Conservation (phyloP, 345 rosid species). For the Camelina sativa region DNA sequence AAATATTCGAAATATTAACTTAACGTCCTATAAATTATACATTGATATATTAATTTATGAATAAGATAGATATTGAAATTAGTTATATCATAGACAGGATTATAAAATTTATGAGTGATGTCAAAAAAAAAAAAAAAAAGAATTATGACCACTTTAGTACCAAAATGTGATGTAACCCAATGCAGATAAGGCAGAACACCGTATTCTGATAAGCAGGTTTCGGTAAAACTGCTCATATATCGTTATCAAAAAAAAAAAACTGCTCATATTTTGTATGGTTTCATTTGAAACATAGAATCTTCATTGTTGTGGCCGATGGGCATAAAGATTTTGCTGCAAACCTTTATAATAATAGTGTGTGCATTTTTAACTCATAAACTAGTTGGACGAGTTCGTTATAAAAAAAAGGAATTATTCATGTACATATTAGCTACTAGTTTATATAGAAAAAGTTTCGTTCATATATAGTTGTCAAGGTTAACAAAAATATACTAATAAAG, state of each 20-base stretch:
- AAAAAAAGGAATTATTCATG: constrained; percentile 5
- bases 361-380: neutral
- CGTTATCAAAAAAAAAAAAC: too few species aligned
- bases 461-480: too few species aligned
- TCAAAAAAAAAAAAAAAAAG: too few species aligned
- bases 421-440: too few species aligned
- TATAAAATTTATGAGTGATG: too few species aligned
- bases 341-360: neutral
- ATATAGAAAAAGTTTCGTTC: too few species aligned
- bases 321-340: neutral
- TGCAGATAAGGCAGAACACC: neutral
- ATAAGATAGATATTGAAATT: too few species aligned
- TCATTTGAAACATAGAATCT: too few species aligned
- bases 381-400: constrained; percentile 26
- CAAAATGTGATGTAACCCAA: neutral
- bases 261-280: too few species aligned
- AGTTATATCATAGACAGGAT: too few species aligned
- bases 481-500: too few species aligned
- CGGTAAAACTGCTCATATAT: too few species aligned
- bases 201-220: neutral
- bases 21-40: neutral
- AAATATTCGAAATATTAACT: neutral
- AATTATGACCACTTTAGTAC: neutral
- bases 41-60: neutral
- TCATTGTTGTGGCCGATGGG: neutral